Evolutionary conservation across 805 yeast species (phyloP).

Genomic region (Torulaspora microellipsoides): DNA sequence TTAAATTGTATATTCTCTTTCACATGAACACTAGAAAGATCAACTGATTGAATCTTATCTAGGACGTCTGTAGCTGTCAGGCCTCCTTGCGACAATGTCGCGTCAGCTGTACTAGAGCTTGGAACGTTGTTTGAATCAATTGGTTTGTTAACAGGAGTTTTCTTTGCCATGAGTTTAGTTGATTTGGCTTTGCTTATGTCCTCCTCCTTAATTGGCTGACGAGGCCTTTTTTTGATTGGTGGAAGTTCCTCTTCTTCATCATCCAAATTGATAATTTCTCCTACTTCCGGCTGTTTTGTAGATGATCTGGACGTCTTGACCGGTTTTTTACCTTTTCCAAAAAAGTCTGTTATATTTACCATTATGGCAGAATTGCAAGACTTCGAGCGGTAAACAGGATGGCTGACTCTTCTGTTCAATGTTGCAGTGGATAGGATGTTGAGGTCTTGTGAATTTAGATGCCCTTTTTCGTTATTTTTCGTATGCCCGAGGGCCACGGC

Average conservation of each 20-base stretch:
- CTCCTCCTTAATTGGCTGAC: neutral
- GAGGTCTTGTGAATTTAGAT: too few relatives aligned
- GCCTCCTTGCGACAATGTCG: constrained; percentile 2
- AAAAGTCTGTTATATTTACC: constrained; percentile 42
- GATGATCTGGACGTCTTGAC: constrained; percentile 8
- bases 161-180: neutral
- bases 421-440: too few relatives aligned
- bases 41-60: constrained; percentile 68
- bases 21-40: constrained; percentile 46
- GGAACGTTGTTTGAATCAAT: neutral
- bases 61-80: constrained; percentile 36
- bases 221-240: neutral
- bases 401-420: too few relatives aligned
- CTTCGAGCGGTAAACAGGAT: too few relatives aligned
- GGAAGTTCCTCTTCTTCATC: constrained; percentile 26
- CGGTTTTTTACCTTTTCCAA: constrained; percentile 26
- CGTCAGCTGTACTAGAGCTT: neutral
- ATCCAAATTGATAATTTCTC: constrained; percentile 29
- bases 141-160: neutral
- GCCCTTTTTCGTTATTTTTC: too few relatives aligned
- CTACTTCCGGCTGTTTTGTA: constrained; percentile 4
- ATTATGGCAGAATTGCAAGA: constrained; percentile 12
- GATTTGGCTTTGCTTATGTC: neutral
- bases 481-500: too few relatives aligned
- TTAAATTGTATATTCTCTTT: constrained; percentile 51